Evolutionary conservation across 2,329 filamentous ascomycete species (phyloP).

Genomic region (Cladophialophora yegresii): DNA sequence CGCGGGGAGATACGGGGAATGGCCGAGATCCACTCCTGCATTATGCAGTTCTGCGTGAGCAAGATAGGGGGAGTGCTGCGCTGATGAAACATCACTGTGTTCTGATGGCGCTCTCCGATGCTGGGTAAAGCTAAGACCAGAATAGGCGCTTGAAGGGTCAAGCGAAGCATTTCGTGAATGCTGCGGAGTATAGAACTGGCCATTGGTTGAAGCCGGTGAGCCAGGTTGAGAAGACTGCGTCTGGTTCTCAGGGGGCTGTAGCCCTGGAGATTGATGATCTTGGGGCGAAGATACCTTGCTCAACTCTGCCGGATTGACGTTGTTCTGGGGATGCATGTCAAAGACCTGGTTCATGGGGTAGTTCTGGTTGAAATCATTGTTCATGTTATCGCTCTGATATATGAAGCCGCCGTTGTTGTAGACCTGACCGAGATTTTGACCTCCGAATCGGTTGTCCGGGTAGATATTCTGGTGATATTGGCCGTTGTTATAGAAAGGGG

Average conservation of each 20-base stretch:
- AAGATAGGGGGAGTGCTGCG: slow-evolving; percentile 79
- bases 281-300: slow-evolving; percentile 52
- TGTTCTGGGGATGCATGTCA: slow-evolving; percentile 41
- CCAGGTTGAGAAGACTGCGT: slow-evolving; percentile 52
- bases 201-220: slow-evolving; percentile 58
- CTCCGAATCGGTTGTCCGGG: slow-evolving; percentile 41
- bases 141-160: slow-evolving; percentile 61
- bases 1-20: slow-evolving; percentile 77
- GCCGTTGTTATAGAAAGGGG: slow-evolving; percentile 34
- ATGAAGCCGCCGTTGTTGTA: slow-evolving; percentile 38
- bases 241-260: slow-evolving; percentile 57
- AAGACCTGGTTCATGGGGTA: slow-evolving; percentile 37
- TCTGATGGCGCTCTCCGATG: slow-evolving; percentile 88
- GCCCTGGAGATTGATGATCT: slow-evolving; percentile 59
- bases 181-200: slow-evolving; percentile 54
- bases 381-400: slow-evolving; percentile 42
- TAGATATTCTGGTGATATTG: slow-evolving; percentile 36
- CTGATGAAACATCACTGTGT: slow-evolving; percentile 85
- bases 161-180: slow-evolving; percentile 63
- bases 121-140: slow-evolving; percentile 67
- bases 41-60: slow-evolving; percentile 79
- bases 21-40: slow-evolving; percentile 60
- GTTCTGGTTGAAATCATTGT: slow-evolving; percentile 40
- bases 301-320: slow-evolving; percentile 51
- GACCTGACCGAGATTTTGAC: slow-evolving; percentile 38